Evolutionary conservation across 768 basidiomycete genomes (phyloP).

Genomic region (Psilocybe azurescens): DNA sequence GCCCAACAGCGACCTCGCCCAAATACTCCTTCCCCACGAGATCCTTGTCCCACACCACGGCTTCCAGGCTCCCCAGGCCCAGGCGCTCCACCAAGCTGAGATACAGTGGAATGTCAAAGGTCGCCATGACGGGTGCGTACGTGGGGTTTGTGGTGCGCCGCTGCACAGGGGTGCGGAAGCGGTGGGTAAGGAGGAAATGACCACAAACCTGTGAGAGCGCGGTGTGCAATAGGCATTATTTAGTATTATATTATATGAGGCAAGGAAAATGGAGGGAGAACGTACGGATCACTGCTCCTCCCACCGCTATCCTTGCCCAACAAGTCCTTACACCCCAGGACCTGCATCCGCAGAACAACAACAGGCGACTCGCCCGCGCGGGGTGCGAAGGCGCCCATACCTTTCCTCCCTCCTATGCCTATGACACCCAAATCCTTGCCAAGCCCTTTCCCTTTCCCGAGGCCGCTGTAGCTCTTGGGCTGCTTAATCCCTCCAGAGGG

Average conservation of each 20-base stretch:
- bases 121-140: constrained; percentile 28
- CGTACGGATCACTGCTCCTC: constrained; percentile 76
- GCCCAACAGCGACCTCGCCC: constrained; percentile 79
- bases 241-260: too few species aligned
- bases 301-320: constrained; percentile 69
- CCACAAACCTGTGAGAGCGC: too few species aligned
- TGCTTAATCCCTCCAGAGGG: not conserved
- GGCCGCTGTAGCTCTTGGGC: constrained; percentile 15
- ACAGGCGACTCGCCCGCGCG: constrained; percentile 67
- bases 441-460: constrained; percentile 21
- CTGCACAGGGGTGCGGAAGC: too few species aligned
- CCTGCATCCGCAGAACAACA: constrained; percentile 70
- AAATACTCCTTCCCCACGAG: constrained; percentile 88
- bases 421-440: constrained; percentile 25
- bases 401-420: not conserved
- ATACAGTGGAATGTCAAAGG: constrained; percentile 88
- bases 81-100: constrained; percentile 72
- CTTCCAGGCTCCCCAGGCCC: constrained; percentile 64
- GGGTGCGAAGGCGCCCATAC: constrained; percentile 39
- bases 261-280: constrained; percentile 15
- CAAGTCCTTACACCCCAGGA: constrained; percentile 67
- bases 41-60: constrained; percentile 94
- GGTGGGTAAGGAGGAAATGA: too few species aligned
- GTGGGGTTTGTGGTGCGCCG: too few species aligned
- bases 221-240: too few species aligned